Conservation (phyloP, 257 asterid genomes). For the Marsdenia floribunda region DNA sequence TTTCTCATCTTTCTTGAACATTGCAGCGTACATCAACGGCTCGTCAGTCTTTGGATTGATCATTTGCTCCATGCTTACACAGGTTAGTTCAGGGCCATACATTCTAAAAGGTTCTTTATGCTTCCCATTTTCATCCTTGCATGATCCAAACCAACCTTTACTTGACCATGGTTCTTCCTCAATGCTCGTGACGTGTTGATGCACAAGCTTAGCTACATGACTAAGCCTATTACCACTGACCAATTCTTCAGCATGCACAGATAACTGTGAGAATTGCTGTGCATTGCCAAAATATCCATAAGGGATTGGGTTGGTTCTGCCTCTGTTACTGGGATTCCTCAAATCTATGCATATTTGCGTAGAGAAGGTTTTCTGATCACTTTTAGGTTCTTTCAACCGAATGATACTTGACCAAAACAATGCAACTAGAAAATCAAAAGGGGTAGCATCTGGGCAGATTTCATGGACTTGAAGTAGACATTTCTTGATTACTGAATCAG, state of each 20-base stretch:
- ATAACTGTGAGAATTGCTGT: slow-evolving; percentile 27
- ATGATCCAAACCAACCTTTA: slow-evolving; percentile 16
- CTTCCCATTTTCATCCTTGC: slow-evolving; percentile 18
- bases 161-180: slow-evolving; percentile 21
- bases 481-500: slow-evolving; percentile 26
- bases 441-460: slow-evolving; percentile 47
- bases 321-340: slow-evolving; percentile 18
- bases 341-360: slow-evolving; percentile 40
- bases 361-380: slow-evolving; percentile 5
- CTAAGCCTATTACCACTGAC: slow-evolving; percentile 18
- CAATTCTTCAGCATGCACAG: slow-evolving; percentile 20
- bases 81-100: slow-evolving; percentile 38
- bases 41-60: slow-evolving; percentile 10
- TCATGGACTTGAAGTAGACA: slow-evolving; percentile 24
- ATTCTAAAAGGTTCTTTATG: slow-evolving; percentile 14
- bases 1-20: slow-evolving; percentile 35
- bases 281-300: slow-evolving; percentile 51
- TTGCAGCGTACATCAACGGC: slow-evolving; percentile 31
- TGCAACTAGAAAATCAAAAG: slow-evolving; percentile 47
- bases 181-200: slow-evolving; percentile 25
- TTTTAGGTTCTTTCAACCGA: slow-evolving; percentile 2
- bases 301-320: slow-evolving; percentile 14
- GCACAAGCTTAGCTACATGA: slow-evolving; percentile 21
- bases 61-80: slow-evolving; percentile 33
- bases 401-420: slow-evolving; percentile 48